Base-by-base conservation (phyloP, 371 early-diverging fungal genomes). In the Parasitella parasitica region DNA sequence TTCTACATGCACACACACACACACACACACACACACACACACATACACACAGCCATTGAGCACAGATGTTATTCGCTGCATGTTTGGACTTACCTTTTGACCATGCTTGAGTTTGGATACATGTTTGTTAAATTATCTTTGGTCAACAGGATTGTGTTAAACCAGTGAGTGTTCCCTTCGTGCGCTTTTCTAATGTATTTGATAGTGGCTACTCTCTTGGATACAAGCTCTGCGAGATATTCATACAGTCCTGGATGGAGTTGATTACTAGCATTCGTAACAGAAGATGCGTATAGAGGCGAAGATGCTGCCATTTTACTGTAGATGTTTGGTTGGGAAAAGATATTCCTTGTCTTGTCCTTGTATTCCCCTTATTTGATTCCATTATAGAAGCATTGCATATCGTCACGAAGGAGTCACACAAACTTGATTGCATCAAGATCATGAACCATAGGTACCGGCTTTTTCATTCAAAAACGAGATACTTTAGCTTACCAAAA, bases 171-270 rank as follows among this genome's bases (percentile, higher is more conserved):
- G 37, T 64, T 77, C 9, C 85, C 85, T 61, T 82, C 80, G 67
- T 85, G 83, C 12, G 79, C 76, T 30, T 75, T 78, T 43, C 84
- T 67, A 28, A 89, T 77, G 68, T 89, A 88, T 51, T 78, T 78
- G 41, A 89, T 82, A 9, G 89, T 89, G 9, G 85, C 82, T 18
- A 86, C 81, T 38, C 89, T 81, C 69, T 87, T 88, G 27, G 84
- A 83, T 12, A 89, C 83, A 26, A 88, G 73, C 53, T 89, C 89
- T 28, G 72, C 61, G 4, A 85, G 70, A 43, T 76, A 76, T 49
- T 84, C 85, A 56, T 76, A 76, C 8, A 77, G 26, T 37, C 70
- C 76, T 1, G 81, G 64, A 46, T 70, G 80, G 24, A 46, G 62
- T 27, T 41, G 58, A 3, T 26, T 13, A 32, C 20, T 55, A n/a